Evolutionary conservation across 2,329 filamentous ascomycete species (phyloP).

Genomic region (Aspergillus fischeri): DNA sequence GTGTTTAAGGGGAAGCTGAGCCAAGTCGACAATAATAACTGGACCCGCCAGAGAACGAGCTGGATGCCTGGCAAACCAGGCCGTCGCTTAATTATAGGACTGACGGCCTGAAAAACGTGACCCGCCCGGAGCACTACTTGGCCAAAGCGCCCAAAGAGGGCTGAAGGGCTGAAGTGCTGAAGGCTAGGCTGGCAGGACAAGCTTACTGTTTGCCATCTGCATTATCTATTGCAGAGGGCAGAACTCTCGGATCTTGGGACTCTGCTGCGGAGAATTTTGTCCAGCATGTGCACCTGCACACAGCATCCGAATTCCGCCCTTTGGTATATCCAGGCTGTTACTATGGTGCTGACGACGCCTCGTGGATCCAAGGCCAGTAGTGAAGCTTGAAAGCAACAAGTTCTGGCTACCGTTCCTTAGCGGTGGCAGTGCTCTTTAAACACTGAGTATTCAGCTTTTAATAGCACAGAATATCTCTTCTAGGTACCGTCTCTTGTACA

Average conservation of each 20-base stretch:
- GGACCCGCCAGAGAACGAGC: slow-evolving; percentile 9
- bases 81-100: slow-evolving; percentile 13
- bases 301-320: background rate
- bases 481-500: background rate
- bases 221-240: background rate
- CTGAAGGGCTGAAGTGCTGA: background rate
- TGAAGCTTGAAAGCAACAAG: slow-evolving; percentile 7
- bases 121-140: background rate
- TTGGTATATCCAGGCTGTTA: background rate
- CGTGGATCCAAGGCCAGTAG: slow-evolving; percentile 5
- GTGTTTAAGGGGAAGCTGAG: slow-evolving; percentile 20
- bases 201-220: background rate
- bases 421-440: background rate
- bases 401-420: slow-evolving; percentile 1
- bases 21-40: slow-evolving; percentile 13
- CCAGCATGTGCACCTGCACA: background rate
- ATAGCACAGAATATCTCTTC: background rate
- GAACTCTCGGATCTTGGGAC: background rate
- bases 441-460: background rate
- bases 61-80: slow-evolving; percentile 15
- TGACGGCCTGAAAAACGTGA: slow-evolving; percentile 17
- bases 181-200: background rate
- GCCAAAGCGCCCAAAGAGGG: background rate
- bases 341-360: background rate
- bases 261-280: background rate